Percentiles rank a stretch among this genome's conserved stretches.
Evolutionary conservation across 2,329 filamentous ascomycete genomes (phyloP).

Genomic region (Colletotrichum sp.): DNA sequence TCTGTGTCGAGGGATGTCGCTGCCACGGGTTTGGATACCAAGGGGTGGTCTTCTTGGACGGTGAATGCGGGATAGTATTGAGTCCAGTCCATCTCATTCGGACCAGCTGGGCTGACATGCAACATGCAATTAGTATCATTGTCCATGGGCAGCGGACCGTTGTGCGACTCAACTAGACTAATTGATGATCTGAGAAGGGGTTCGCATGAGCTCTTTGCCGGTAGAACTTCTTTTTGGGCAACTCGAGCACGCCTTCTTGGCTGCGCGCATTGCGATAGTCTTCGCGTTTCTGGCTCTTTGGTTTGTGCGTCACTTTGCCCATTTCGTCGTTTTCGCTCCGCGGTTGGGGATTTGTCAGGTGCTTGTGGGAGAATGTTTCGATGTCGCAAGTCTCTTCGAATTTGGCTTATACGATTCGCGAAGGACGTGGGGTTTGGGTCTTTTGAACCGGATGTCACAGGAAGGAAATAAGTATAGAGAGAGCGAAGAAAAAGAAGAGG

Average conservation of each 20-base stretch:
- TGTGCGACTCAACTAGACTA: slow-evolving; percentile 72
- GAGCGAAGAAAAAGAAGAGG: not conserved
- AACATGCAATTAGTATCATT: not conserved
- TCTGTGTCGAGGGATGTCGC: not conserved
- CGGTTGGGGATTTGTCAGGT: not conserved
- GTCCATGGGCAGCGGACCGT: not conserved
- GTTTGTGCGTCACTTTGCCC: slow-evolving; percentile 42
- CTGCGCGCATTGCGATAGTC: slow-evolving; percentile 64
- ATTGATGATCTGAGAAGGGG: slow-evolving; percentile 91
- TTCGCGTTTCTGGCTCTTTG: slow-evolving; percentile 70
- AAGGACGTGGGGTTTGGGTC: not conserved
- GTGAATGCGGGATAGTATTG: slow-evolving; percentile 80
- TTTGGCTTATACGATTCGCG: not conserved
- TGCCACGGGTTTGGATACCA: not conserved
- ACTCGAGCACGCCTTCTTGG: slow-evolving; percentile 58
- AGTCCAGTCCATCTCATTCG: slow-evolving; percentile 91
- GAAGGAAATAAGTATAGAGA: not conserved
- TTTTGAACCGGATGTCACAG: not conserved
- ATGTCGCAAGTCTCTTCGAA: not conserved
- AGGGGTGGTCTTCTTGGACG: slow-evolving; percentile 30
- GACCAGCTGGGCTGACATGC: slow-evolving; percentile 71
- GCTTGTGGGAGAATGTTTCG: not conserved
- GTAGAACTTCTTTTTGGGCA: slow-evolving; percentile 96
- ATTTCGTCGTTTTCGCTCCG: slow-evolving; percentile 31
- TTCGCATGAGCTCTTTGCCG: slow-evolving; percentile 96